phyloP scores from a whole-genome alignment of 306 rosid genomes.

The Medicago ruthenica region DNA sequence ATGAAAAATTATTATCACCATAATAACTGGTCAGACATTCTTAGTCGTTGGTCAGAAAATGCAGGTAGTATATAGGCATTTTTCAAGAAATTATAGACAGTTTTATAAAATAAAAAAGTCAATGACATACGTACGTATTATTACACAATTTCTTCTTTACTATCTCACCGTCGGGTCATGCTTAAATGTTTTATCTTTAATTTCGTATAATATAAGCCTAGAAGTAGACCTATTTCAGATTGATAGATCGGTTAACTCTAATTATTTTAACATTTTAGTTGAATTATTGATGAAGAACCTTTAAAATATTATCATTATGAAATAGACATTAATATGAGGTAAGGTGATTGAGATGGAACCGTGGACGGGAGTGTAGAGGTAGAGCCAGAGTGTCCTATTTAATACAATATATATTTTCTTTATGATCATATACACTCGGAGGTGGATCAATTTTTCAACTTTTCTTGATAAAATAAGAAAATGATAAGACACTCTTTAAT shows the following conservation, averaged over 20 bases:
- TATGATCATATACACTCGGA: neutral
- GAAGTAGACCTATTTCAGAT: slow-evolving; percentile 34
- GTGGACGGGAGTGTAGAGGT: slow-evolving; percentile 24
- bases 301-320: neutral
- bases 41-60: slow-evolving; percentile 56
- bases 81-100: slow-evolving; percentile 35
- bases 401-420: neutral
- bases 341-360: slow-evolving; percentile 4
- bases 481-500: neutral
- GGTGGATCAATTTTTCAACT: neutral
- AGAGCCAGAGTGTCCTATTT: slow-evolving; percentile 4
- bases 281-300: slow-evolving; percentile 52
- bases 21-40: slow-evolving; percentile 37
- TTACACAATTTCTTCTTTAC: slow-evolving; percentile 22
- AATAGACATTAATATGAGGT: slow-evolving; percentile 27
- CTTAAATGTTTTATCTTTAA: slow-evolving; percentile 8
- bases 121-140: slow-evolving; percentile 24
- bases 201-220: neutral
- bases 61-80: slow-evolving; percentile 51
- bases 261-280: slow-evolving; percentile 45
- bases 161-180: slow-evolving; percentile 42
- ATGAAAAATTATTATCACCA: slow-evolving; percentile 1
- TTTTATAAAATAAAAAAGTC: slow-evolving; percentile 29
- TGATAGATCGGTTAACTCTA: slow-evolving; percentile 2
- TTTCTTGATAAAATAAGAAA: neutral